Conservation (phyloP, 129 eudicot species). For the Deinandra increscens region DNA sequence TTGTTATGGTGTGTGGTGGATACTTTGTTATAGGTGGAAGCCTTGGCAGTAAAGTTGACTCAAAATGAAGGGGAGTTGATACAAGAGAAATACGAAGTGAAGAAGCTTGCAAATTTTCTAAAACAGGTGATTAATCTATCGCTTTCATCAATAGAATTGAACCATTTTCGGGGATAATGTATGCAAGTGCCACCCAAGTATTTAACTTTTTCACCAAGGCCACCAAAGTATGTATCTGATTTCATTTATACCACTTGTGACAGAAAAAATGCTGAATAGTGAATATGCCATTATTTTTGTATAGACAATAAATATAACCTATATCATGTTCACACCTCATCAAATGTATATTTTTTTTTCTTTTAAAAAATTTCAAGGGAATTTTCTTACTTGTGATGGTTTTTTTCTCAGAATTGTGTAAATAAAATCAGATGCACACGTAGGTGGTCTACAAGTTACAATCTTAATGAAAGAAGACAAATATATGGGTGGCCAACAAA, state of each 20-base stretch:
- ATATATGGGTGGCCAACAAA: neutral
- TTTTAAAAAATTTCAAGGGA: neutral
- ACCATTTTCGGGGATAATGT: neutral
- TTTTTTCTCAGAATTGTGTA: neutral
- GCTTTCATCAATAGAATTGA: neutral
- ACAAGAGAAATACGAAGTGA: conserved; percentile 95
- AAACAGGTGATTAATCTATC: conserved; percentile 68
- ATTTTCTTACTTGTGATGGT: neutral
- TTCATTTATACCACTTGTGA: neutral
- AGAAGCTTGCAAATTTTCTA: conserved; percentile 79
- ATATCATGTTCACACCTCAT: neutral
- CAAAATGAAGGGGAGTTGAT: conserved; percentile 97
- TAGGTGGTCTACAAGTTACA: neutral
- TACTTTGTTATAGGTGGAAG: conserved; percentile 67
- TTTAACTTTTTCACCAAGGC: too few species aligned
- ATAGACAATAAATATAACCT: neutral
- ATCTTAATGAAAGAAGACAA: neutral
- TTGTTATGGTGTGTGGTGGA: neutral
- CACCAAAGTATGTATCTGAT: neutral
- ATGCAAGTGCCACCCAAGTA: neutral
- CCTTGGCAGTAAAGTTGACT: conserved; percentile 92
- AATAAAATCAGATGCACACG: neutral
- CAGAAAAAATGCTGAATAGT: neutral
- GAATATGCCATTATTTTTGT: neutral
- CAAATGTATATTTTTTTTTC: neutral